Percentiles rank a stretch among this genome's conserved stretches.
These are phyloP conservation scores for Emergomyces pasteurianus DNA, from an alignment of 2,329 filamentous ascomycete species.

Conservation along the genomic window DNA sequence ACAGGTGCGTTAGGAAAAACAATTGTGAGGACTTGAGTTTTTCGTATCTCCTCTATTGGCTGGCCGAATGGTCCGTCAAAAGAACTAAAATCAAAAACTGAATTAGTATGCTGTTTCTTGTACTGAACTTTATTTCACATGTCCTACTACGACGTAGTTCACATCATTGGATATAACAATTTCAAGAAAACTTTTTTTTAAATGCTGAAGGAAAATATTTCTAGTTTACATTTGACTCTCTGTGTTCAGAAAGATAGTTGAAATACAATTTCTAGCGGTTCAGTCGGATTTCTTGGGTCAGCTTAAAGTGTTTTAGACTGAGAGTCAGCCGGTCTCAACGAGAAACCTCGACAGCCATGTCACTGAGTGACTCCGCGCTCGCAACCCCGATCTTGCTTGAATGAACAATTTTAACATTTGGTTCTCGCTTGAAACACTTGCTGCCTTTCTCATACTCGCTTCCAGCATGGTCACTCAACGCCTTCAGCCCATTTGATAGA, in stretches of 20 bases:
- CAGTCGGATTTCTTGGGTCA: too few relatives aligned
- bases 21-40: too few relatives aligned
- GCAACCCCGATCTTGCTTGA: background rate
- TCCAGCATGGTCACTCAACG: background rate
- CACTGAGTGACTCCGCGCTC: background rate
- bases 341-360: background rate
- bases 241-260: too few relatives aligned
- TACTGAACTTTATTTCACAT: too few relatives aligned
- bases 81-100: background rate
- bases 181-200: too few relatives aligned
- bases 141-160: too few relatives aligned
- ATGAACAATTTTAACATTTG: background rate
- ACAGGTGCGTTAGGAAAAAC: too few relatives aligned
- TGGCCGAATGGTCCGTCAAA: background rate
- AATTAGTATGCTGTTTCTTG: background rate
- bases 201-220: background rate
- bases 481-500: background rate
- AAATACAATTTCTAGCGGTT: too few relatives aligned
- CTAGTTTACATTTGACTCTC: too few relatives aligned
- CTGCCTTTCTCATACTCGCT: background rate
- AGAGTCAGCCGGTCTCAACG: background rate
- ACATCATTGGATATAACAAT: too few relatives aligned
- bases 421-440: background rate
- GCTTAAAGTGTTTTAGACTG: background rate
- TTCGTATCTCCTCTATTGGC: too few relatives aligned